Base-by-base conservation (phyloP, 2,329 filamentous ascomycete genomes). In the Hymenoscyphus linearis region DNA sequence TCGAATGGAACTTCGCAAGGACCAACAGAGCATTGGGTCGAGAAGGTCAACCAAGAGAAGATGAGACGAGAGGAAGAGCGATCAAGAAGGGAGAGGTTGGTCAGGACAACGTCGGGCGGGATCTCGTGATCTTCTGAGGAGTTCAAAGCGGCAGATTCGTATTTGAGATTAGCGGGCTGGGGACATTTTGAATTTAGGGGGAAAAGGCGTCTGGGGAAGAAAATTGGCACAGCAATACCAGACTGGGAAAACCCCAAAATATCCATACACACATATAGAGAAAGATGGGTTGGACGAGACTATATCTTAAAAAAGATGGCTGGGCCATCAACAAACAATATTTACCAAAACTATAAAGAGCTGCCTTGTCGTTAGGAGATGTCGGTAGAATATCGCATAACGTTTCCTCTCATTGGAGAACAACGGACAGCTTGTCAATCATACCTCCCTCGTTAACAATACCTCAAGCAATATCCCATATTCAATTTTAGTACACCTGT, bases 41-140 rank as follows among this genome's bases (percentile, higher is more conserved):
- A 66, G 52, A 64, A 65, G n/a, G 58, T 62, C 27, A 57, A 60
- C n/a, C 55, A 64, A n/a, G 65, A 67, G 47, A 62, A 64, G 26
- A 54, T 64, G 26, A 61, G 63, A 47, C 61, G 66, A 55, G 64
- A 66, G 16, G 67, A 66, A 34, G 65, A 68, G 55, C 62, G 58
- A 44, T 36, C 58, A 18, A 52, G 67, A 54, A 47, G 61, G 27
- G 61, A 65, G 14, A 59, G 65, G 60, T 47, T 67, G 22, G 63
- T 40, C 13, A 55, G 62, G 59, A 64, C 62, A 6, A 64, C 59
- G 22, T 66, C 66, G 2, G 62, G 62, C 5, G 56, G 58, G 25
- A 54, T 61, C 54, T 40, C 57, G 44, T 65, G 62, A 52, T 47
- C 18, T 18, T 25, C 9, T 7, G n/a, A 47, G 10, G n/a, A 47